Percentiles rank a stretch among this genome's conserved stretches.
phyloP scores from a whole-genome alignment of 805 yeast genomes.

The Wickerhamiella occidentalis region DNA sequence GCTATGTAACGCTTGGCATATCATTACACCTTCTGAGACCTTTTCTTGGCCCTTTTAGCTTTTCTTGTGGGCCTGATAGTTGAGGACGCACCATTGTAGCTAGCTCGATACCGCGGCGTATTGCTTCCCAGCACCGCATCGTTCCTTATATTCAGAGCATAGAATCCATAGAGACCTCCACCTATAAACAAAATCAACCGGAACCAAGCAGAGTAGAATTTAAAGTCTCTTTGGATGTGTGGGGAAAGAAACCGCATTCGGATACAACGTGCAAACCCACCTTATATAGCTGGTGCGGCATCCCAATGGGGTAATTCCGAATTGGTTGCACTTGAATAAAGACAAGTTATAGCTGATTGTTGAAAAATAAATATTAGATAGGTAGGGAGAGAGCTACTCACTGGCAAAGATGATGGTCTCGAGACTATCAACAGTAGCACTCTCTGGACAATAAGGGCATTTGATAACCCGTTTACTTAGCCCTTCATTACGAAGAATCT shows the following conservation, averaged over 20 bases:
- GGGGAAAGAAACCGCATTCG: background rate
- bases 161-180: conserved; percentile 2
- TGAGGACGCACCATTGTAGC: no score
- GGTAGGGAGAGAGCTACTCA: background rate
- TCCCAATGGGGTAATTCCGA: background rate
- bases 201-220: conserved; percentile 4
- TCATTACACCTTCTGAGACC: no score
- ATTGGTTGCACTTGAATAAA: no score
- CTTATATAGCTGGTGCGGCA: no score
- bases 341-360: no score
- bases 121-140: no score
- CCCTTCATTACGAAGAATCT: conserved; percentile 33
- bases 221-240: background rate
- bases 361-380: background rate
- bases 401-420: background rate
- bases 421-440: conserved; percentile 1
- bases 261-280: no score
- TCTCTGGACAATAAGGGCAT: conserved; percentile 59
- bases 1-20: no score
- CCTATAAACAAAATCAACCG: conserved; percentile 4
- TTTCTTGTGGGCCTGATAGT: background rate
- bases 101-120: no score
- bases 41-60: no score
- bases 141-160: background rate
- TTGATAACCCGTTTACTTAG: conserved; percentile 39